These are phyloP conservation scores for Yamadazyma kitorensis DNA, from an alignment of 805 yeast genomes.

Conservation along the genomic window DNA sequence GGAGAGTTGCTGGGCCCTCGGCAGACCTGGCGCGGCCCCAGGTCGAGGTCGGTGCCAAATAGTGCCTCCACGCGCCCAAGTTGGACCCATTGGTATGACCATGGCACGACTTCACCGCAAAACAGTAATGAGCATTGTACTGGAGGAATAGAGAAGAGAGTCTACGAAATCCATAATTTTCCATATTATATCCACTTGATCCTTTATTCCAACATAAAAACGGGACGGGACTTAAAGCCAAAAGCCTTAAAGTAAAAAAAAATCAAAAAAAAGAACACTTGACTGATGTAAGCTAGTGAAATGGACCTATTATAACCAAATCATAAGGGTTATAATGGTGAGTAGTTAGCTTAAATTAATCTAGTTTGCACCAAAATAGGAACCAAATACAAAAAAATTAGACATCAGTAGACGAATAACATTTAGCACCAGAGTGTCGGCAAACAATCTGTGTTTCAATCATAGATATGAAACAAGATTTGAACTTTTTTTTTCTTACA, in stretches of 20 bases:
- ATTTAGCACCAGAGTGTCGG: slow-evolving; percentile 91
- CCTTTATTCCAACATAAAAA: no score
- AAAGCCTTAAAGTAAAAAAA: slow-evolving; percentile 14
- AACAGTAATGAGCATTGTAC: no score
- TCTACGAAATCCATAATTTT: no score
- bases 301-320: slow-evolving; percentile 63
- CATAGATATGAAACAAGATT: background rate
- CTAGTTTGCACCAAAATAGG: slow-evolving; percentile 94
- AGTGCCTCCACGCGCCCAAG: no score
- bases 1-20: background rate
- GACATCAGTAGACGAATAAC: slow-evolving; percentile 18
- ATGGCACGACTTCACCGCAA: no score
- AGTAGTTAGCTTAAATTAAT: slow-evolving; percentile 59
- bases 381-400: slow-evolving; percentile 70
- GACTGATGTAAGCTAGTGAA: slow-evolving; percentile 51
- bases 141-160: no score
- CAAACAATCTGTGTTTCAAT: slow-evolving; percentile 68
- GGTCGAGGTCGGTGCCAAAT: no score
- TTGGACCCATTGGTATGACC: no score
- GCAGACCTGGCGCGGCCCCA: slow-evolving; percentile 22
- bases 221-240: no score
- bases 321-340: slow-evolving; percentile 52
- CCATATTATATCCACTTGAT: no score
- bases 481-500: no score
- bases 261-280: background rate